Evolutionary conservation across 345 rosid genomes (phyloP).

Genomic region (Microcos paniculata): DNA sequence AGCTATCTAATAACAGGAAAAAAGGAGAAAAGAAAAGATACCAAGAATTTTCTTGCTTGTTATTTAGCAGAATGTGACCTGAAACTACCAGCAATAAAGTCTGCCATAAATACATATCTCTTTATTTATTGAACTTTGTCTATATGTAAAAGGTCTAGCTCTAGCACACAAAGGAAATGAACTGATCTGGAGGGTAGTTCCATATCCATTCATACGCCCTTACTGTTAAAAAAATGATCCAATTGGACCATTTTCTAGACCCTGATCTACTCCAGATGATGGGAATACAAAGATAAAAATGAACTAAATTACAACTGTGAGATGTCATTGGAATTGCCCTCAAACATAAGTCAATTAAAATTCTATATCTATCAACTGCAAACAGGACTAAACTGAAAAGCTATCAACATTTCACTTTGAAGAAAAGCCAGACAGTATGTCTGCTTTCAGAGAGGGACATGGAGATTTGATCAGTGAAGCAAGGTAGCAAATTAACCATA

Average conservation of each 20-base stretch:
- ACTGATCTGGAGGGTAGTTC: not conserved
- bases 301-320: not conserved
- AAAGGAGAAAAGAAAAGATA: not conserved
- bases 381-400: not conserved
- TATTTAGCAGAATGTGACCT: constrained; percentile 47
- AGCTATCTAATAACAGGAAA: not conserved
- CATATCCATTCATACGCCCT: not conserved
- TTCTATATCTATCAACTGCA: not conserved
- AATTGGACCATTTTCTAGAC: not conserved
- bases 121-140: constrained; percentile 1
- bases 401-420: not conserved
- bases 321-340: not conserved
- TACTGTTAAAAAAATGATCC: not conserved
- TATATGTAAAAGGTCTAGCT: not conserved
- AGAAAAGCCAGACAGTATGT: not conserved
- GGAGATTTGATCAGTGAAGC: not conserved
- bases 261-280: constrained; percentile 2
- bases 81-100: constrained; percentile 52
- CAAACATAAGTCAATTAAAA: not conserved
- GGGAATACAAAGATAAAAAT: not conserved
- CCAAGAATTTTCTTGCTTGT: constrained; percentile 5
- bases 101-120: constrained; percentile 37
- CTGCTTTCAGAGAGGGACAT: not conserved
- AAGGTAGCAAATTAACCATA: not conserved
- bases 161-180: not conserved